Percentiles rank a stretch among this genome's conserved stretches.
Evolutionary conservation across 129 eudicot genomes (phyloP).

Genomic region (Flaveria trinervia): DNA sequence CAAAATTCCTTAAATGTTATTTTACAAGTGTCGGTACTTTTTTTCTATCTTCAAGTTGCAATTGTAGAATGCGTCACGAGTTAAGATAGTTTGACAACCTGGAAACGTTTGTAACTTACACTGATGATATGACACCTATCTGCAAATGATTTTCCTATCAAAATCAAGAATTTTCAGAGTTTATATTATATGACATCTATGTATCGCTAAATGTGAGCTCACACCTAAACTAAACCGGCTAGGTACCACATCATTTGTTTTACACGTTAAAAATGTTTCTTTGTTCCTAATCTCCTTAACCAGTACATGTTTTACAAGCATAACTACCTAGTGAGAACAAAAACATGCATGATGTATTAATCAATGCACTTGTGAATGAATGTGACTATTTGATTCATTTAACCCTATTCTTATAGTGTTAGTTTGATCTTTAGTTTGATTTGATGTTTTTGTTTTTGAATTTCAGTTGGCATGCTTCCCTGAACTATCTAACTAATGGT

Average conservation of each 20-base stretch:
- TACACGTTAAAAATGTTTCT: neutral
- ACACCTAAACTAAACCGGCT: neutral
- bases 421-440: neutral
- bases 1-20: neutral
- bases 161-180: neutral
- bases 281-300: neutral
- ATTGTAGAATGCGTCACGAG: neutral
- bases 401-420: neutral
- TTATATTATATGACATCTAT: no score
- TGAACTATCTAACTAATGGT: neutral
- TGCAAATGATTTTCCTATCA: neutral
- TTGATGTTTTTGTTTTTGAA: neutral
- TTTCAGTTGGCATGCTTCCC: neutral
- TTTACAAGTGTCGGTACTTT: neutral
- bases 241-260: neutral
- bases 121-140: neutral
- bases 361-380: neutral
- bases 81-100: neutral
- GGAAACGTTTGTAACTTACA: neutral
- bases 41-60: neutral
- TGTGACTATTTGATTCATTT: neutral
- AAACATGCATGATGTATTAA: neutral
- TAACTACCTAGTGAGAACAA: neutral
- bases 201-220: neutral
- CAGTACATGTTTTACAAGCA: neutral